These are phyloP conservation scores for Eutrema salsugineum DNA, from an alignment of 441 rosid genomes.

Conservation along the genomic window DNA sequence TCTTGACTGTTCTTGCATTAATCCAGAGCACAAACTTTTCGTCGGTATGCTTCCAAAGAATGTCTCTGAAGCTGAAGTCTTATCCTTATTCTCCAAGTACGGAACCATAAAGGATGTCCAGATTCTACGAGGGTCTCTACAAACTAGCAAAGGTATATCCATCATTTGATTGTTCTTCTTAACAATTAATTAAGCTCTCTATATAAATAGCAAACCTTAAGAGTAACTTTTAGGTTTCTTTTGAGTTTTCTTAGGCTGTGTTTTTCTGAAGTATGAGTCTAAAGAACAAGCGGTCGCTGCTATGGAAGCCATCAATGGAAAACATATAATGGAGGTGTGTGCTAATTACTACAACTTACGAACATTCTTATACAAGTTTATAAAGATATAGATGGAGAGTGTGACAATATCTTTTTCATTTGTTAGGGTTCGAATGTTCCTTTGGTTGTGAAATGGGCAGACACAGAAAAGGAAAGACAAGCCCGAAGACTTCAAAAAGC, in stretches of 20 bases:
- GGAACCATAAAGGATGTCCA: conserved; percentile 88
- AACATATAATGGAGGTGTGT: conserved; percentile 94
- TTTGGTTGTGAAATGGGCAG: conserved; percentile 99
- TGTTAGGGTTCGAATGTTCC: conserved; percentile 92
- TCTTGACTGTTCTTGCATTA: conserved; percentile 22
- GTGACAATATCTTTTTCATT: not conserved
- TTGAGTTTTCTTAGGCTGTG: conserved; percentile 58
- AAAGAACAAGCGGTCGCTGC: conserved; percentile 93
- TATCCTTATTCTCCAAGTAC: conserved; percentile 61
- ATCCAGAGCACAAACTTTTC: conserved; percentile 91
- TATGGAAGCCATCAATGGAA: conserved; percentile 79
- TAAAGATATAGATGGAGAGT: not conserved
- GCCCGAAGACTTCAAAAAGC: conserved; percentile 85
- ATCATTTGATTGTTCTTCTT: not conserved
- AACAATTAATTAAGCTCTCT: not conserved
- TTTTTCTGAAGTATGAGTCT: conserved; percentile 87
- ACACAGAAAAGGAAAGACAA: conserved; percentile 95
- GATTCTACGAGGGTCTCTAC: conserved; percentile 89
- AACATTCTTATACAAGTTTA: not conserved
- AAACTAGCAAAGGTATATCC: conserved; percentile 80
- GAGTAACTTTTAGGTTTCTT: not conserved
- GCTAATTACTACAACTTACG: not conserved
- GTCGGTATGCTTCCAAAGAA: conserved; percentile 98
- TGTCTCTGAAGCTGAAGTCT: conserved; percentile 77
- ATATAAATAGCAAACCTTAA: not conserved